Conservation (phyloP, 208 protist species). For the Trypanosomatidae sp. region DNA sequence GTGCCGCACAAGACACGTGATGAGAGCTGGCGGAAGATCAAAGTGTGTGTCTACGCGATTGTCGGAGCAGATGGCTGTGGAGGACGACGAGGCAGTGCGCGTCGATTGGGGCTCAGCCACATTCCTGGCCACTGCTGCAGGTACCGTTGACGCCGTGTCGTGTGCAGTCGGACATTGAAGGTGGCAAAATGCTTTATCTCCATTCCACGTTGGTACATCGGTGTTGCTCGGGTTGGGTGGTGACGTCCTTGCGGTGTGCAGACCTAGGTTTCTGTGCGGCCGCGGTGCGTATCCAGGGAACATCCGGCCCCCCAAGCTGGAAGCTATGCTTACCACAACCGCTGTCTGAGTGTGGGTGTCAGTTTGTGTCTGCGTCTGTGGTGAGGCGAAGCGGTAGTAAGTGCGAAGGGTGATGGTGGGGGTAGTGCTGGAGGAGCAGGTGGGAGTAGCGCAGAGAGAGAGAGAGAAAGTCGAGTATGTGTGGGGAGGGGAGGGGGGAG, state of each 20-base stretch:
- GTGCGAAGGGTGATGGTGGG: background rate
- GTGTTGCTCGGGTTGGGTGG: background rate
- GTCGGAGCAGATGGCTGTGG: background rate
- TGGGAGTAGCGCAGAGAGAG: background rate
- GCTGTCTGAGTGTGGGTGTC: background rate
- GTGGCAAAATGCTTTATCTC: too few species aligned
- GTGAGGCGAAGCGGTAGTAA: background rate
- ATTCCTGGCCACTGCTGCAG: background rate
- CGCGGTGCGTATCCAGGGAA: background rate
- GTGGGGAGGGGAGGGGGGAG: background rate
- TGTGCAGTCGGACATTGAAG: background rate
- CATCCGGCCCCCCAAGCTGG: background rate
- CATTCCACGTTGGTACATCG: background rate
- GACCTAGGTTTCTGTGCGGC: background rate
- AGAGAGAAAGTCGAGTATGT: background rate
- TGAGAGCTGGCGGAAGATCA: slow-evolving; percentile 41
- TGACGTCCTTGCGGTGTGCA: background rate
- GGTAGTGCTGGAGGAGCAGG: background rate
- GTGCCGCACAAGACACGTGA: slow-evolving; percentile 71
- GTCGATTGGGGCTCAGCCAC: background rate
- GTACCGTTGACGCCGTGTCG: background rate
- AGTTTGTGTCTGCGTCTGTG: background rate
- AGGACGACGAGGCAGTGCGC: background rate
- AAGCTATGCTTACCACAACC: background rate
- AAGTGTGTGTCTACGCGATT: slow-evolving; percentile 20